Percentiles rank a stretch among this genome's conserved stretches.
Conservation (phyloP, 2,329 filamentous ascomycete species). For the Bipolaris cookei region DNA sequence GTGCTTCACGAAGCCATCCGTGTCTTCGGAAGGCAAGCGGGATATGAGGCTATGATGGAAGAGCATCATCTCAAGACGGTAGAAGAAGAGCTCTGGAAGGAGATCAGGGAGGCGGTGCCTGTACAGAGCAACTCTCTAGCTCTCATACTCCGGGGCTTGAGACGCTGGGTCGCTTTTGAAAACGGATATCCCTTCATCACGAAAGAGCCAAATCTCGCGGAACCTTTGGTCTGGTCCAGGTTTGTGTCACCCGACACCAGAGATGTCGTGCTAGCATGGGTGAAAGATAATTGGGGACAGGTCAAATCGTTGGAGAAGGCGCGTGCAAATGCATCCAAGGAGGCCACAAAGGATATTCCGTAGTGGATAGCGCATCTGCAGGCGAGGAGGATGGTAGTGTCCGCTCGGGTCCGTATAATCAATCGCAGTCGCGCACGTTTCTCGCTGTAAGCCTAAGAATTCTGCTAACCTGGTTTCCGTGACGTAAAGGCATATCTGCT, state of each 20-base stretch:
- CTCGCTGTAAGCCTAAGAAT: constrained; percentile 4
- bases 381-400: neutral
- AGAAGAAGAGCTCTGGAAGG: constrained; percentile 52
- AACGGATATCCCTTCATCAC: constrained; percentile 29
- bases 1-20: constrained; percentile 62
- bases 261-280: constrained; percentile 36
- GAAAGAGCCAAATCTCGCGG: constrained; percentile 18
- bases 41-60: constrained; percentile 54
- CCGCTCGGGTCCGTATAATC: neutral
- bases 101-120: constrained; percentile 51
- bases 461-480: constrained; percentile 12
- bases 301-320: constrained; percentile 42
- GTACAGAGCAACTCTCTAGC: constrained; percentile 32
- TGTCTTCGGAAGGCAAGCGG: constrained; percentile 55
- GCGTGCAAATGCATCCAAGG: constrained; percentile 22
- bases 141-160: constrained; percentile 38
- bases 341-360: constrained; percentile 7
- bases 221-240: constrained; percentile 32
- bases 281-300: constrained; percentile 39
- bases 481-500: constrained; percentile 12
- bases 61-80: constrained; percentile 48
- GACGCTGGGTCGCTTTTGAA: constrained; percentile 44
- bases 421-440: neutral
- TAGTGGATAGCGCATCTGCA: neutral
- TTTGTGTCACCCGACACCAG: constrained; percentile 18